These are phyloP conservation scores for Trichoderma lentiforme DNA, from an alignment of 2,329 filamentous ascomycete species.

Conservation along the genomic window DNA sequence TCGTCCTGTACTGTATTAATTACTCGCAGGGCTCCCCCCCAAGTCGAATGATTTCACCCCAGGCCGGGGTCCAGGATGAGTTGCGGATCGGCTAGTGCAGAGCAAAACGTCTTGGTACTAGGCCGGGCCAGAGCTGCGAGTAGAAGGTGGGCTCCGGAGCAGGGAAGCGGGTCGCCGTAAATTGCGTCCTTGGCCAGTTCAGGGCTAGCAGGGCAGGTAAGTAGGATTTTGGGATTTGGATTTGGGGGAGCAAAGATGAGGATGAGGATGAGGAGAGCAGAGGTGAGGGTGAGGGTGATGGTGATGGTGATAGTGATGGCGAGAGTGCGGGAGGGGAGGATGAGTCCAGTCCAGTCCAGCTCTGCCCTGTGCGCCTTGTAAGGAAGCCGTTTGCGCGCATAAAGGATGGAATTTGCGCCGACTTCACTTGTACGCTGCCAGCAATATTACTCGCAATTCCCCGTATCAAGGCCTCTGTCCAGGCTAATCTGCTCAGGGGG, in stretches of 20 bases:
- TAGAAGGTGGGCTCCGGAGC: constrained; percentile 17
- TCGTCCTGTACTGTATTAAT: background rate
- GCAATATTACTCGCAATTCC: background rate
- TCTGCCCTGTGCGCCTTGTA: background rate
- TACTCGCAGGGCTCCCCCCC: background rate
- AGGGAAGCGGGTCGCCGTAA: constrained; percentile 18
- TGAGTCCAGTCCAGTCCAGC: background rate
- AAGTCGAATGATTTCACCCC: background rate
- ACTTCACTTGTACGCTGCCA: background rate
- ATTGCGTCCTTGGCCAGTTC: constrained; percentile 17
- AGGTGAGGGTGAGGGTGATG: background rate
- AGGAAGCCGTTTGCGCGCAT: background rate
- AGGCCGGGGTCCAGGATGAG: background rate
- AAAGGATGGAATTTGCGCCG: background rate
- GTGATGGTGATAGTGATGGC: background rate
- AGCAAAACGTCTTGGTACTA: constrained; percentile 11
- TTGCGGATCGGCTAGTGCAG: constrained; percentile 16
- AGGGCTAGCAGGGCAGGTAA: background rate
- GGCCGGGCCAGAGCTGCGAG: constrained; percentile 3
- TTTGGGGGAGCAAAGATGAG: background rate
- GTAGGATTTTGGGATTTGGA: background rate
- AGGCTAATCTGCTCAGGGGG: constrained; percentile 9
- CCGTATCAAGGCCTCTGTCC: background rate
- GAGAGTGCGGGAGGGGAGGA: background rate
- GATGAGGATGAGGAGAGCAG: background rate